A percentile compares a stretch with the other conserved stretches of the same genome.
Evolutionary conservation across 2,329 filamentous ascomycete genomes (phyloP).

Genomic region (Chaetomium sp.): DNA sequence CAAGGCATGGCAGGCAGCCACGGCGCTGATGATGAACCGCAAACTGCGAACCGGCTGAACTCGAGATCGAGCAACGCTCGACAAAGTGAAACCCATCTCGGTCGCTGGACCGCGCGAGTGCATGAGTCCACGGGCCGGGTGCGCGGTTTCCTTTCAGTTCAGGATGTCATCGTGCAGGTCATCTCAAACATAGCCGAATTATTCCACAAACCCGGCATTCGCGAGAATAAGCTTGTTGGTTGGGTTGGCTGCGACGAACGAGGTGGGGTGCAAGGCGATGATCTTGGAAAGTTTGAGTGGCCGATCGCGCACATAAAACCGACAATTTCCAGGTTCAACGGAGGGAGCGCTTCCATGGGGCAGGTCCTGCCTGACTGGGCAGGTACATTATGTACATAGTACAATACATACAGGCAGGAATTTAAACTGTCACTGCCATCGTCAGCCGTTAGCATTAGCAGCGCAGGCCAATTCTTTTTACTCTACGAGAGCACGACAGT

Average conservation of each 20-base stretch:
- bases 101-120: slow-evolving; percentile 34
- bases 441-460: neutral
- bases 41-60: slow-evolving; percentile 32
- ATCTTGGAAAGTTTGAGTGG: slow-evolving; percentile 4
- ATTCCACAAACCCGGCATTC: slow-evolving; percentile 4
- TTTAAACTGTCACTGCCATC: neutral
- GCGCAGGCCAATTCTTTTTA: neutral
- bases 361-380: slow-evolving; percentile 21
- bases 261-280: neutral
- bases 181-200: slow-evolving; percentile 33
- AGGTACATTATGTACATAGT: too few species aligned
- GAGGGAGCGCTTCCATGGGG: slow-evolving; percentile 25
- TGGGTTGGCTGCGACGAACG: neutral
- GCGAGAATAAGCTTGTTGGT: slow-evolving; percentile 1
- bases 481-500: too few species aligned
- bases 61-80: slow-evolving; percentile 23
- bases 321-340: slow-evolving; percentile 13
- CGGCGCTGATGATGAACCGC: neutral
- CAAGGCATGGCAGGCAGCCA: neutral
- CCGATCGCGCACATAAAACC: slow-evolving; percentile 13
- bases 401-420: neutral
- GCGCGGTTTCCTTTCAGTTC: slow-evolving; percentile 20
- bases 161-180: slow-evolving; percentile 11
- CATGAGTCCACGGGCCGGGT: slow-evolving; percentile 23
- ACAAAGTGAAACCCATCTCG: slow-evolving; percentile 37